Evolutionary conservation across 805 yeast genomes (phyloP).

Genomic region (Lipomyces japonicus): DNA sequence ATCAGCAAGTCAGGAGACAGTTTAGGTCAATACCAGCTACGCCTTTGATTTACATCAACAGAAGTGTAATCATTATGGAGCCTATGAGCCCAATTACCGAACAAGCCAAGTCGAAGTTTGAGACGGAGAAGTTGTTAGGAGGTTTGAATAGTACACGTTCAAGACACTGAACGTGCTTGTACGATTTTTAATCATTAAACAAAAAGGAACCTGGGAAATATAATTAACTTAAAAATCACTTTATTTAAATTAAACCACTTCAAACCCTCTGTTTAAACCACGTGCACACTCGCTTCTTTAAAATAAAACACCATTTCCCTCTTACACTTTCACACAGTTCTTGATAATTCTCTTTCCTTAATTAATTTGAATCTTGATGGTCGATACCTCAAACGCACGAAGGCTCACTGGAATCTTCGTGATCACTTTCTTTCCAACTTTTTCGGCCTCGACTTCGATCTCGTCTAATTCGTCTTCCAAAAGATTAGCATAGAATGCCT

Average conservation of each 20-base stretch:
- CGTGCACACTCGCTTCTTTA: too few species aligned
- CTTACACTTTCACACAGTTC: not conserved
- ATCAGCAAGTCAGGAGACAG: conserved; percentile 60
- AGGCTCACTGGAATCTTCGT: conserved; percentile 45
- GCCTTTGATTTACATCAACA: conserved; percentile 79
- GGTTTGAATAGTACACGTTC: conserved; percentile 68
- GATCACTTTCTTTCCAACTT: conserved; percentile 18
- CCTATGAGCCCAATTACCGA: conserved; percentile 75
- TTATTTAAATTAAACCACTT: too few species aligned
- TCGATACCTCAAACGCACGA: conserved; percentile 76
- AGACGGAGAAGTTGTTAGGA: conserved; percentile 61
- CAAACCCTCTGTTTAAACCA: too few species aligned
- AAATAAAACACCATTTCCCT: too few species aligned
- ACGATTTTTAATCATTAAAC: not conserved
- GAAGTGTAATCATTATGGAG: conserved; percentile 95
- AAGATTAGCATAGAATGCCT: conserved; percentile 48
- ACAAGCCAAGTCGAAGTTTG: conserved; percentile 48
- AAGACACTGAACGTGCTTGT: not conserved
- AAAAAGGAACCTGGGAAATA: not conserved
- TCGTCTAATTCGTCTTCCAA: conserved; percentile 42
- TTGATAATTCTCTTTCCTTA: not conserved
- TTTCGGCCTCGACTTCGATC: conserved; percentile 32
- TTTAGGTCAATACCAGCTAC: conserved; percentile 82
- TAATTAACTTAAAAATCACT: too few species aligned
- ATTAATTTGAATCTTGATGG: conserved; percentile 46